Evolutionary conservation across 768 basidiomycete species (phyloP).

Genomic region (Melanogaster broomeanus): DNA sequence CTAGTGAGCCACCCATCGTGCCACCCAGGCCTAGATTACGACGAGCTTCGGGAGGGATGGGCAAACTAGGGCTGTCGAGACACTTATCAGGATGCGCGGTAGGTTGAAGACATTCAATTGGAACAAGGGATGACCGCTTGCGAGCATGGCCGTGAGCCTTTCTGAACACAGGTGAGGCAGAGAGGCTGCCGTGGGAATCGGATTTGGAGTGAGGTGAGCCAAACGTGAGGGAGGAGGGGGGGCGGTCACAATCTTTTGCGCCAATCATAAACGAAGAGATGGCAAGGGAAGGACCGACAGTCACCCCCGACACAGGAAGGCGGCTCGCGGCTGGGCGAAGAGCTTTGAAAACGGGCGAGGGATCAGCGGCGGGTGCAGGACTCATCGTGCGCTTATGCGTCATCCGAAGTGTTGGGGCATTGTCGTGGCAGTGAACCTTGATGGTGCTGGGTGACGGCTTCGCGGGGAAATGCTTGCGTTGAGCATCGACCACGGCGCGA

Average conservation of each 20-base stretch:
- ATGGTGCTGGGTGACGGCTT: slow-evolving; percentile 29
- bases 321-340: slow-evolving; percentile 49
- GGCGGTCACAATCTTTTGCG: slow-evolving; percentile 18
- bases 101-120: slow-evolving; percentile 13
- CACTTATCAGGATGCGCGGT: neutral
- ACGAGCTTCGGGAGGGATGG: slow-evolving; percentile 52
- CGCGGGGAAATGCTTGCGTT: slow-evolving; percentile 40
- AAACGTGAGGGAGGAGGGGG: slow-evolving; percentile 39
- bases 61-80: slow-evolving; percentile 27
- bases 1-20: slow-evolving; percentile 65
- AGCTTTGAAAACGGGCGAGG: slow-evolving; percentile 59
- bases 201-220: slow-evolving; percentile 36
- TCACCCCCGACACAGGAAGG: slow-evolving; percentile 13
- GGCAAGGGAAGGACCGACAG: slow-evolving; percentile 26
- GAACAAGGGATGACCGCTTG: slow-evolving; percentile 27
- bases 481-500: slow-evolving; percentile 62
- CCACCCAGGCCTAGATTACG: slow-evolving; percentile 64
- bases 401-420: slow-evolving; percentile 19
- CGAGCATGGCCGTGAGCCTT: slow-evolving; percentile 24
- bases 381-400: slow-evolving; percentile 57
- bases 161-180: slow-evolving; percentile 38
- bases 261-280: slow-evolving; percentile 27
- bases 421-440: slow-evolving; percentile 26
- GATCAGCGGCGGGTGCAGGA: slow-evolving; percentile 59
- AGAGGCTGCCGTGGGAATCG: slow-evolving; percentile 19